Evolutionary conservation across 805 yeast genomes (phyloP), one percentile per base, ranked within the genome.

Genomic region (Ogataea ramenticola): DNA sequence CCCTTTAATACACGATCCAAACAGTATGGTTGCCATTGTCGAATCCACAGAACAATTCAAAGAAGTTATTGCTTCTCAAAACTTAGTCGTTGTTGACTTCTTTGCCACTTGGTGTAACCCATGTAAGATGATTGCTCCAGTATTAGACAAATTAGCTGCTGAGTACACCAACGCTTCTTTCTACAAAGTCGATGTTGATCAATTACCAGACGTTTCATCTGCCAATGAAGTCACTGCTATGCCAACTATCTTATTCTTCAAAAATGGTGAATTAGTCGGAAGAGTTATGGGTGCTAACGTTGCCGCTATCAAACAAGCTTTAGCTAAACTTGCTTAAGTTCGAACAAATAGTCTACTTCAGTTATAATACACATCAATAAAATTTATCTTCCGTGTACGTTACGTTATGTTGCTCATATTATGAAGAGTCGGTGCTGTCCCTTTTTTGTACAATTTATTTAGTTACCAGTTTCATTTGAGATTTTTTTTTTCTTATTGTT

Each of bases 61-160:
- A 43, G 70, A 72, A 47, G 83, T 81, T 52, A 75, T 83, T 59
- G 72, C 72, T 58, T 77, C 77, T 53, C 30, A 49, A 35, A 86
- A 84, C 56, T 74, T 88, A 61, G 90, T 88, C 55, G 90, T 93
- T 55, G 87, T 93, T 55, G 98, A 93, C 73, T 93, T 91, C 74
- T 90, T 79, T 62, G 98, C 98, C 57, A 80, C 90, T 49, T 93
- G 98, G 97, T 91, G 99, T 70, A 97, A 97, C 56, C 98, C 99
- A 49, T 91, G 99, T 76, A 93, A 91, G 77, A 86, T 86, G 80
- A 84, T 93, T 68, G 90, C 96, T 44, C 99, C 99, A 56, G 71
- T 87, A 71, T 71, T 91, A 56, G 96, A 90, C 62, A 83, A 84
- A 66, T 82, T 90, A 60, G 71, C 89, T 36, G 65, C 67, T 39